Conservation (phyloP, 768 basidiomycete genomes). For the Clitopilus hobsonii region DNA sequence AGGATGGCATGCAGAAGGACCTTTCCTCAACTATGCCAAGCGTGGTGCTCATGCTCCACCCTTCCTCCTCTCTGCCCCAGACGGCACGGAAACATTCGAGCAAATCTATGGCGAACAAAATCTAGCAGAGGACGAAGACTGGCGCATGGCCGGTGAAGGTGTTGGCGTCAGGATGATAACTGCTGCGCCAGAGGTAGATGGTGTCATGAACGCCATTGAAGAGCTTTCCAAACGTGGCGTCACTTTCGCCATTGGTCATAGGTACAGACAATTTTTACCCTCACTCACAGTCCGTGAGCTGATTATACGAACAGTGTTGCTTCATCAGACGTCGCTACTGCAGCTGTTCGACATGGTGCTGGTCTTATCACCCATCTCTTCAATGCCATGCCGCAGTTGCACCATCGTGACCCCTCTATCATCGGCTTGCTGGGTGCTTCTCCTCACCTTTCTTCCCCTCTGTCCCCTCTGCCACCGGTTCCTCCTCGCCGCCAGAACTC, state of each 20-base stretch:
- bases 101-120: slow-evolving; percentile 68
- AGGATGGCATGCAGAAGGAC: slow-evolving; percentile 91
- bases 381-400: slow-evolving; percentile 89
- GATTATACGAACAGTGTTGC: slow-evolving; percentile 51
- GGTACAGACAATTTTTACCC: slow-evolving; percentile 34
- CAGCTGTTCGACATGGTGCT: slow-evolving; percentile 69
- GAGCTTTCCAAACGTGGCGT: slow-evolving; percentile 62
- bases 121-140: slow-evolving; percentile 59
- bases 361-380: slow-evolving; percentile 89
- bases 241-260: slow-evolving; percentile 86
- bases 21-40: slow-evolving; percentile 79
- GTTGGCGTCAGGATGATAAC: slow-evolving; percentile 78
- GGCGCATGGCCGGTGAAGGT: slow-evolving; percentile 54
- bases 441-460: slow-evolving; percentile 47
- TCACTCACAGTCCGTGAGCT: not conserved
- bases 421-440: slow-evolving; percentile 84
- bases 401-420: slow-evolving; percentile 89
- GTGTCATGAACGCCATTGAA: slow-evolving; percentile 68
- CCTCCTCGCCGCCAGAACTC: slow-evolving; percentile 2
- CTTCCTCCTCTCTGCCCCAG: slow-evolving; percentile 55
- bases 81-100: slow-evolving; percentile 68
- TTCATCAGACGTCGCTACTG: slow-evolving; percentile 64
- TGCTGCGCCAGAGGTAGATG: slow-evolving; percentile 80
- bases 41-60: slow-evolving; percentile 77
- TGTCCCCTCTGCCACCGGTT: slow-evolving; percentile 22